Conservation (phyloP, 257 asterid genomes). For the Henckelia pumila region DNA sequence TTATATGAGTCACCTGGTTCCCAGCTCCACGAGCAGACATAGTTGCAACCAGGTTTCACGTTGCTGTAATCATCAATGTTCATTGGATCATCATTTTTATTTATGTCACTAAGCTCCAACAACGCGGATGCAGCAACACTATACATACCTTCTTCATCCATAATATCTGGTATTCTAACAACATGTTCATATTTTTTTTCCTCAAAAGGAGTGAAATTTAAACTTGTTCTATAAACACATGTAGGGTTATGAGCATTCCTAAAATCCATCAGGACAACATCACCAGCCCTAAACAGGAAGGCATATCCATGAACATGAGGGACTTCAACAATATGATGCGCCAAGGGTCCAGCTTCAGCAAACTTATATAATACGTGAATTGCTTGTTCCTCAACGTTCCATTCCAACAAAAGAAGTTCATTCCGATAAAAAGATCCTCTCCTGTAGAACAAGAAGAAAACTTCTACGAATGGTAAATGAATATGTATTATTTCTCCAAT, state of each 20-base stretch:
- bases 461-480: slow-evolving; percentile 7
- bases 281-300: slow-evolving; percentile 88
- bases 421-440: slow-evolving; percentile 67
- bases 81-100: slow-evolving; percentile 84
- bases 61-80: slow-evolving; percentile 62
- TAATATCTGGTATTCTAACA: slow-evolving; percentile 66
- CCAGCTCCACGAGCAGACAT: slow-evolving; percentile 96
- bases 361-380: slow-evolving; percentile 64
- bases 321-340: slow-evolving; percentile 85
- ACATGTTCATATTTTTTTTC: slow-evolving; percentile 55
- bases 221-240: slow-evolving; percentile 57
- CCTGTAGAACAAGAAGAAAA: slow-evolving; percentile 47
- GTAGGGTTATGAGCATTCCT: slow-evolving; percentile 63
- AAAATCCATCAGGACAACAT: slow-evolving; percentile 84
- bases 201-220: slow-evolving; percentile 65
- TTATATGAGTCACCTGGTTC: slow-evolving; percentile 53
- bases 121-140: slow-evolving; percentile 97
- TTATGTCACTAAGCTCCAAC: slow-evolving; percentile 86
- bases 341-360: slow-evolving; percentile 83
- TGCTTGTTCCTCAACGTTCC: slow-evolving; percentile 63
- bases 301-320: slow-evolving; percentile 79
- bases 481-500: slow-evolving; percentile 3
- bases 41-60: slow-evolving; percentile 64
- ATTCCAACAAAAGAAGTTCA: slow-evolving; percentile 76
- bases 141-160: slow-evolving; percentile 85